Conservation (phyloP, 768 basidiomycete species). For the Coprinopsis cinerea region DNA sequence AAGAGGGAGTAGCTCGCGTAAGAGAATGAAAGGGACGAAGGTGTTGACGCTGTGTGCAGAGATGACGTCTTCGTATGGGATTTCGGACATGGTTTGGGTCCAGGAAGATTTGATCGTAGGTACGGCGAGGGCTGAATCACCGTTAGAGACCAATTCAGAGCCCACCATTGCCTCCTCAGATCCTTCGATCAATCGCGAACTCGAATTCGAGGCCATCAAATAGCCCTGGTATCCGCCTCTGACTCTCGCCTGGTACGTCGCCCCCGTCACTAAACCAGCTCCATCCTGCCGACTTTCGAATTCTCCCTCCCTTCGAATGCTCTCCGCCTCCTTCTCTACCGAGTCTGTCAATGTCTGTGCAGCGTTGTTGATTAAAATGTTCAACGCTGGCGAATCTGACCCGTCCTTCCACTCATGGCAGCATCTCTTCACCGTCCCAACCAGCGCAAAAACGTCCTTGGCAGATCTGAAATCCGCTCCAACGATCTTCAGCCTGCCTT, state of each 20-base stretch:
- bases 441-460: constrained; percentile 27
- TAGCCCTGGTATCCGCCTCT: constrained; percentile 7
- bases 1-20: constrained; percentile 26
- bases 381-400: constrained; percentile 17
- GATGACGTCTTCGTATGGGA: constrained; percentile 31
- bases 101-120: constrained; percentile 21
- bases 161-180: background rate
- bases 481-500: constrained; percentile 22
- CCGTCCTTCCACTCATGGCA: constrained; percentile 14
- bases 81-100: constrained; percentile 27
- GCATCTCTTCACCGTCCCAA: constrained; percentile 19
- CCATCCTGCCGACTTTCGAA: constrained; percentile 10
- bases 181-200: constrained; percentile 2
- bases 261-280: background rate
- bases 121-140: background rate
- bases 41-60: constrained; percentile 31
- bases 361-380: constrained; percentile 30
- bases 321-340: constrained; percentile 20
- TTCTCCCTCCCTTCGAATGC: constrained; percentile 19
- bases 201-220: background rate
- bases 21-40: constrained; percentile 31
- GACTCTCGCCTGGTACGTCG: constrained; percentile 4
- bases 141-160: background rate
- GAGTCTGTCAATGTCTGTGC: constrained; percentile 30
- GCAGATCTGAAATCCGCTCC: constrained; percentile 30